These are phyloP conservation scores for Neonectria ditissima DNA, from an alignment of 2,329 filamentous ascomycete species.

Conservation along the genomic window DNA sequence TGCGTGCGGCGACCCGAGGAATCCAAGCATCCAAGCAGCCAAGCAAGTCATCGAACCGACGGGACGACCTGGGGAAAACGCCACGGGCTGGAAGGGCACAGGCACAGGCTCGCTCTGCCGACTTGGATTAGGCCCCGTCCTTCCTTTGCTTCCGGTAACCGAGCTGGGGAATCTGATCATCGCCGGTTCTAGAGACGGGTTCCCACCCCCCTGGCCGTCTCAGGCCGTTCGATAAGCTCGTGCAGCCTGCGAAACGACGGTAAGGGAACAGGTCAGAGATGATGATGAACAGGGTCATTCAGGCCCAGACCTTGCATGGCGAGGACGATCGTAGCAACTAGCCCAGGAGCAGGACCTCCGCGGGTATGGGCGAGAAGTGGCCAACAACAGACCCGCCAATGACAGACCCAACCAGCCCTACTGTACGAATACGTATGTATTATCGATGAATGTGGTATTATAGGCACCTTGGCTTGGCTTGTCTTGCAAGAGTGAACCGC, in stretches of 20 bases:
- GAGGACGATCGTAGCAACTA: slow-evolving; percentile 1
- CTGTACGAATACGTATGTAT: background rate
- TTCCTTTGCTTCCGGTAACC: slow-evolving; percentile 17
- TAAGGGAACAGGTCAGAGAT: slow-evolving; percentile 4
- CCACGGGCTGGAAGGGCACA: slow-evolving; percentile 1
- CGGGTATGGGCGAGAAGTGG: background rate
- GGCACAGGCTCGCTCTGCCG: slow-evolving; percentile 16
- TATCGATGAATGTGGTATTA: slow-evolving; percentile 5
- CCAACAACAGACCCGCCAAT: background rate
- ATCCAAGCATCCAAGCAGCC: background rate
- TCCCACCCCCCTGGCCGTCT: slow-evolving; percentile 3
- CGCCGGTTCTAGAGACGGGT: slow-evolving; percentile 6
- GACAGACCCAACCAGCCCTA: slow-evolving; percentile 1
- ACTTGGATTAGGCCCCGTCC: slow-evolving; percentile 3
- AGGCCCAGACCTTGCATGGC: slow-evolving; percentile 5
- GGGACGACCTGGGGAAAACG: background rate
- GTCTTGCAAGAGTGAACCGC: slow-evolving; percentile 14
- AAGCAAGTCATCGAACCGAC: slow-evolving; percentile 1
- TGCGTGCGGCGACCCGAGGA: slow-evolving; percentile 10
- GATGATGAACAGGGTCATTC: background rate
- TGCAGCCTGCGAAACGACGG: slow-evolving; percentile 16
- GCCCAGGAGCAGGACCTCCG: slow-evolving; percentile 8
- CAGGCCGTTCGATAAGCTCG: slow-evolving; percentile 35
- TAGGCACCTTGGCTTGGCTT: slow-evolving; percentile 6
- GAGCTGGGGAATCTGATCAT: slow-evolving; percentile 14